Evolutionary conservation across 2,329 filamentous ascomycete species (phyloP), one percentile per base, ranked within the genome.

Genomic region (Alternaria longipes): DNA sequence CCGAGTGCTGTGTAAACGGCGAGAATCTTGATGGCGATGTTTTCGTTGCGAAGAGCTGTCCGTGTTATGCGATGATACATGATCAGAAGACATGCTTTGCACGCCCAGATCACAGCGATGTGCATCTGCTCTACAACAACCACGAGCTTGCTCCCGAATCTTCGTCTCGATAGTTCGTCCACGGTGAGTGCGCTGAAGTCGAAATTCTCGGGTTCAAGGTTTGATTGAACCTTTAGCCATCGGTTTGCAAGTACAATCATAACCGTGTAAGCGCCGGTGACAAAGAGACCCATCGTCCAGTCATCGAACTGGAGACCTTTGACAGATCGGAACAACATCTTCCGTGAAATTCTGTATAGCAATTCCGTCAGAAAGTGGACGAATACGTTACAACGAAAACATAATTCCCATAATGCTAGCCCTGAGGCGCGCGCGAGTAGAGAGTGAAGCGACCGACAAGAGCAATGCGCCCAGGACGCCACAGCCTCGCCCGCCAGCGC

Each of bases 271-370:
- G 77, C 77, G 12, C 76, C 78, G 62, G 84, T 76, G 8, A 84
- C 81, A 56, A 86, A 78, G 8, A 84, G 42, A 12, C 70, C 73
- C 85, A 88, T 88, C 24, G 86, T 76, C 68, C 83, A 87, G 69
- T 89, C 87, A 66, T 89, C 87, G 26, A 82, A 68, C 66, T 85
- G 83, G n/a, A 87, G 81, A 7, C 78, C 78, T 42, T 75, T 79
- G 66, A 82, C 75, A 40, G 82, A 81, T 16, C 84, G 80, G 52
- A 87, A 78, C 9, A 81, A 75, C 36, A 83, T 75, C 20, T 73
- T 76, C 32, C 82, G 78, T 11, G 83, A 84, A 32, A 80, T 76
- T 36, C 81, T 83, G 55, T 62, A 46, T 16, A 9, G 11, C 8
- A 36, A 26, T 30, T 5, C 26, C 2, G 46, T 53, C 38, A 52